These are phyloP conservation scores for Vitis hybrid DNA, from an alignment of 177 flowering plant genomes.

Conservation along the genomic window DNA sequence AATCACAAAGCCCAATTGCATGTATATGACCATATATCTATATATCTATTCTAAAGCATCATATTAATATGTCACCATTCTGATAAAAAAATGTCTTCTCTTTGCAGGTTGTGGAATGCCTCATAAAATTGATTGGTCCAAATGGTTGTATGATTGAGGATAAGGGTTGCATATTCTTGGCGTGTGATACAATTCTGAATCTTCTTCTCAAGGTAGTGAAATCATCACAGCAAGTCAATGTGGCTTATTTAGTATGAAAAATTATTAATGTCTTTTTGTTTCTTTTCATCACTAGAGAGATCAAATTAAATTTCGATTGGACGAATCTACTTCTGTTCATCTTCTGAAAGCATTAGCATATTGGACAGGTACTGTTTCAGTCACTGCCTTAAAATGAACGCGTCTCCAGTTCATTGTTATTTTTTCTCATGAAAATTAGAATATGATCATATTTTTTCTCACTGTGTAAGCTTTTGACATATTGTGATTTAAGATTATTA, in stretches of 20 bases:
- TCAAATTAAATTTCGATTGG: slow-evolving; percentile 43
- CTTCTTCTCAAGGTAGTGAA: slow-evolving; percentile 63
- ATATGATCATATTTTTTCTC: not conserved
- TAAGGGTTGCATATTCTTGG: slow-evolving; percentile 60
- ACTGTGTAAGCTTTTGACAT: no score
- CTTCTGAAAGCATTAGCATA: slow-evolving; percentile 63
- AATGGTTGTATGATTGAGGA: slow-evolving; percentile 37
- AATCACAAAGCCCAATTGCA: not conserved
- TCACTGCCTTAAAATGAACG: not conserved
- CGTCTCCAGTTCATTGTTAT: not conserved
- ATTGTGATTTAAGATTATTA: no score
- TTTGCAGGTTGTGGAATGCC: slow-evolving; percentile 68
- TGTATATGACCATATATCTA: not conserved
- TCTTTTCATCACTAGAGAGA: slow-evolving; percentile 40
- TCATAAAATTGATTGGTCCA: slow-evolving; percentile 48
- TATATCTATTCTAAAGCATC: not conserved
- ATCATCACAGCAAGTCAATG: not conserved
- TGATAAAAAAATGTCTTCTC: not conserved
- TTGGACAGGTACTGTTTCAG: slow-evolving; percentile 61
- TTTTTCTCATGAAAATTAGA: not conserved
- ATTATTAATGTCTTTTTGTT: slow-evolving; percentile 2
- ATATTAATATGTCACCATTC: not conserved
- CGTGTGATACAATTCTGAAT: slow-evolving; percentile 86
- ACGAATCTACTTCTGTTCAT: slow-evolving; percentile 33
- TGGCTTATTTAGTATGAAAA: not conserved